These are phyloP conservation scores for Nissolia schottii DNA, from an alignment of 306 rosid genomes.

Conservation along the genomic window DNA sequence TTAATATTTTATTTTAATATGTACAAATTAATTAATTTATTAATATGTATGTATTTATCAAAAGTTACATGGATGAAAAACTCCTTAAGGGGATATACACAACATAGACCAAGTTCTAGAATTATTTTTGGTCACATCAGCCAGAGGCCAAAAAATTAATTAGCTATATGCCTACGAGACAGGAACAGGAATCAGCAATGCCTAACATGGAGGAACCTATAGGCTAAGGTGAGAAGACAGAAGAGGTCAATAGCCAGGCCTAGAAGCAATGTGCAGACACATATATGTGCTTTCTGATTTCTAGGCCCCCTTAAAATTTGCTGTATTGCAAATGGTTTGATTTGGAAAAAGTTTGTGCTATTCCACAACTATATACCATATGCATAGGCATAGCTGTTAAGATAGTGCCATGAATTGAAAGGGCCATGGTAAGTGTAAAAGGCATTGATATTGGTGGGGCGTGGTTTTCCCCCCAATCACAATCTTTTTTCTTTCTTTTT, in stretches of 20 bases:
- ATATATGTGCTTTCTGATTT: slow-evolving; percentile 27
- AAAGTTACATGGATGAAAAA: too few relatives aligned
- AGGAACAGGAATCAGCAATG: slow-evolving; percentile 19
- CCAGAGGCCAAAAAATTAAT: not conserved
- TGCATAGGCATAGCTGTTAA: not conserved
- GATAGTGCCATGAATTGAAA: slow-evolving; percentile 1
- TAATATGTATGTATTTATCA: too few relatives aligned
- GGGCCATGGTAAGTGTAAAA: slow-evolving; percentile 2
- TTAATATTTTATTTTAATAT: too few relatives aligned
- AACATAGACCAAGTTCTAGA: not conserved
- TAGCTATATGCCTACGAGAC: slow-evolving; percentile 29
- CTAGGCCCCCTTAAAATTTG: slow-evolving; percentile 22
- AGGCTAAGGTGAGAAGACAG: slow-evolving; percentile 19
- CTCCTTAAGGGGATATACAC: not conserved
- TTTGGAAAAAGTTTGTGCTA: slow-evolving; percentile 11
- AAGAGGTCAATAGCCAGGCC: not conserved
- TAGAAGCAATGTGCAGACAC: slow-evolving; percentile 17
- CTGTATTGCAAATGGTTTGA: slow-evolving; percentile 10
- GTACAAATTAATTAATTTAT: too few relatives aligned
- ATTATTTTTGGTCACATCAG: not conserved
- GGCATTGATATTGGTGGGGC: slow-evolving; percentile 11
- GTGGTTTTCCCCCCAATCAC: not conserved
- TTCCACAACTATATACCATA: not conserved
- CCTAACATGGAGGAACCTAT: slow-evolving; percentile 22
- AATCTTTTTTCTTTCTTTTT: too few relatives aligned